Base-by-base conservation (phyloP, 2,329 filamentous ascomycete species). In the Neopestalotiopsis sp. region DNA sequence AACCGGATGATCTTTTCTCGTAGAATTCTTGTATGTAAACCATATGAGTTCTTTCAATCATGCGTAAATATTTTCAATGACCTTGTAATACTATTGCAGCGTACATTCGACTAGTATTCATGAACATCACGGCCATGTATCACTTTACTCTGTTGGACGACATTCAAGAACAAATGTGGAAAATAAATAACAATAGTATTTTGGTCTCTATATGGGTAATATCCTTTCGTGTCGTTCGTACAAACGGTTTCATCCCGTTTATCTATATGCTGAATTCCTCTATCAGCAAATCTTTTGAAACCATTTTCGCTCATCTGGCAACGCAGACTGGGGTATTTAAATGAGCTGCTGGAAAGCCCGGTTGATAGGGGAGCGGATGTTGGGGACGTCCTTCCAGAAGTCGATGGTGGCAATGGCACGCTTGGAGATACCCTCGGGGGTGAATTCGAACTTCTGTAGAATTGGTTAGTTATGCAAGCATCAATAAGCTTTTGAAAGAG, bases 261-360 rank as follows among this genome's bases (percentile, higher is more conserved):
- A 58, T 66, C 63, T 66, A 66, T 66, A 66, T 66, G 52, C 45
- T 45, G 42, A 58, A 13, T 12, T 28, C 49, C 45, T n/a, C 14
- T 66, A 20, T 66, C 30, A 57, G 49, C 49, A 17, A 58, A 45
- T 66, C 24, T 24, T 38, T 61, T 67, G 56, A 67, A 30, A 32
- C 42, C 28, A 69, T 64, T 42, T 58, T 20, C 30, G 30, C 57
- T 59, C 56, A n/a, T 57, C 42, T 24, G 45, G 9, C 40, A 59
- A 24, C 32, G 66, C 45, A 40, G 49, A 58, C 56, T 17, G 69
- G 66, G 69, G 52, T 38, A 69, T 73, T 87, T 96, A 98, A 84
- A 97, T 93, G 78, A 98, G 88, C 87, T 99, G 95, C 87, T 96
- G 89, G 90, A 99, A 99, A 78, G 96, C 96, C 81, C 94, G 93